Evolutionary conservation across 179 eudicot genomes (phyloP).

Genomic region (Beta macrorhiza): DNA sequence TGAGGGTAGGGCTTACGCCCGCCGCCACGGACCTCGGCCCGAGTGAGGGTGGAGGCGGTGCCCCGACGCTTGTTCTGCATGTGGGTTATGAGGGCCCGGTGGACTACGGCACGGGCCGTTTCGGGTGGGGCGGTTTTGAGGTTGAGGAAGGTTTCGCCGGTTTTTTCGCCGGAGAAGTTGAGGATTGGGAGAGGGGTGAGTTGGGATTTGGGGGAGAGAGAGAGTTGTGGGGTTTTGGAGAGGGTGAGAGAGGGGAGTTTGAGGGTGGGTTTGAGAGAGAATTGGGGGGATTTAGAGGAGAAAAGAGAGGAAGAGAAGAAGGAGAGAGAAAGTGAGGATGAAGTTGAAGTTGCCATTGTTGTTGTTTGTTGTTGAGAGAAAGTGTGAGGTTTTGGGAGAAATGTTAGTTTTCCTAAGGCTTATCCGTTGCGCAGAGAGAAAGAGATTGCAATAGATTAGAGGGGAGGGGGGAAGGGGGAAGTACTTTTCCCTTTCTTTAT

Average conservation of each 20-base stretch:
- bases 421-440: not conserved
- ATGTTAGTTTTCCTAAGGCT: not conserved
- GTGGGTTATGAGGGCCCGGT: conserved; percentile 79
- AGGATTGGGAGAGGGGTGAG: conserved; percentile 75
- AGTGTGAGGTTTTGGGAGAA: not conserved
- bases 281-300: conserved; percentile 13
- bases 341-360: conserved; percentile 30
- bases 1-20: conserved; percentile 87
- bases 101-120: conserved; percentile 96
- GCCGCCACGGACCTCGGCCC: conserved; percentile 89
- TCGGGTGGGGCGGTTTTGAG: conserved; percentile 71
- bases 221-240: conserved; percentile 23
- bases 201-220: conserved; percentile 44
- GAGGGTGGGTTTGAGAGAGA: conserved; percentile 15
- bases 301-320: conserved; percentile 58
- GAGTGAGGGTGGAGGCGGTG: conserved; percentile 96
- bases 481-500: too few species aligned
- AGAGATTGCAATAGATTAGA: too few species aligned
- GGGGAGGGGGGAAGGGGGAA: too few species aligned
- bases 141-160: conserved; percentile 65
- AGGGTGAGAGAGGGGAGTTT: conserved; percentile 5
- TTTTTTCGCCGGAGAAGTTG: conserved; percentile 63
- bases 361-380: not conserved
- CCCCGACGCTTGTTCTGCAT: conserved; percentile 85
- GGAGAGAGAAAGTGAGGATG: conserved; percentile 40